Evolutionary conservation across 2,329 filamentous ascomycete genomes (phyloP), one percentile per base, ranked within the genome.

Genomic region (Clonostachys solani): DNA sequence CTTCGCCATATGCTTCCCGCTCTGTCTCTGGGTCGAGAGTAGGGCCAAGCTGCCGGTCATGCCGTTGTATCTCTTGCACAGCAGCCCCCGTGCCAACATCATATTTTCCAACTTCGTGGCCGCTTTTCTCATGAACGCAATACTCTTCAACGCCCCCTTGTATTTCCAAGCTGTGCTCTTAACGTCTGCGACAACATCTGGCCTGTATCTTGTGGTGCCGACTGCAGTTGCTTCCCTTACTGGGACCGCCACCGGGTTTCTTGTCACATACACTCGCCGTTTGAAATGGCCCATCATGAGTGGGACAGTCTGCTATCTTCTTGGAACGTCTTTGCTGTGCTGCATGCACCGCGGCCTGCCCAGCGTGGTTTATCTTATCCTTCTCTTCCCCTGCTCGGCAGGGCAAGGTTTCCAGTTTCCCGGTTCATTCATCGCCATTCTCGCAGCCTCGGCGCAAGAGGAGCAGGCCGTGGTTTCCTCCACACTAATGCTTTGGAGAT

Each of bases 111-210:
- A 83, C 57, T 70, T 72, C 53, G 59, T 81, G 40, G 73, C 67
- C 13, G 71, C 75, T 2, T 59, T 81, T 37, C 59, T 83, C 12
- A 59, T 71, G 44, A 82, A 81, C 54, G 74, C 79, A 9, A 72
- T 84, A 42, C 56, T 80, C 17, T 84, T 84, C 59, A 84, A 84
- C 60, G 16, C 29, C 6, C 87, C 87, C 1, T 71, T 92, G 8
- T 92, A 85, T 69, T 91, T 89, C 67, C 86, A 89, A 60, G 85
- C 83, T 36, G 86, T 89, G 23, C 81, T 88, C 43, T 74, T 87
- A 45, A 82, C 84, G 49, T 78, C 75, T 6, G 83, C 87, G 15
- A 89, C 87, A 1, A 71, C 75, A 19, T 89, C 87, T 1, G 87
- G 87, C n/a, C 77, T 90, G 29, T 79, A 83, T 40, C 82, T 92